Conservation (phyloP, 768 basidiomycete species). For the Chalciporus chontae region DNA sequence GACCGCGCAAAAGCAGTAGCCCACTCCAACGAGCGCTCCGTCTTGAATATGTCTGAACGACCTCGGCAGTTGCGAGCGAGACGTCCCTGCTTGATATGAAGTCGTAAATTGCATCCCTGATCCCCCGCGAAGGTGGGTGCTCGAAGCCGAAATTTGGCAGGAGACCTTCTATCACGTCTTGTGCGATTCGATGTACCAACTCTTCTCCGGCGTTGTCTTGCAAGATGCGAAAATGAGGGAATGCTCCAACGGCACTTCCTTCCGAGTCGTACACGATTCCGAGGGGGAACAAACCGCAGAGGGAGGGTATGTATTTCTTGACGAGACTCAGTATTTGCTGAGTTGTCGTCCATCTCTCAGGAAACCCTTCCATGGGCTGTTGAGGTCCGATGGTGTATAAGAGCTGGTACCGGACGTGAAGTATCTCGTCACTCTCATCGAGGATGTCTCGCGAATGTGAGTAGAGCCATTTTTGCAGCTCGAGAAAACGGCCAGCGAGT, state of each 20-base stretch:
- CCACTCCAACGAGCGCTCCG: constrained; percentile 14
- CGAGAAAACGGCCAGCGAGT: constrained; percentile 20
- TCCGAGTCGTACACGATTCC: constrained; percentile 19
- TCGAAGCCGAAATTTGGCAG: constrained; percentile 19
- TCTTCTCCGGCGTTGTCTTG: constrained; percentile 6
- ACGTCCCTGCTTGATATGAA: constrained; percentile 23
- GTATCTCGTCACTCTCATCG: constrained; percentile 31
- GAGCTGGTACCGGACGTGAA: constrained; percentile 36
- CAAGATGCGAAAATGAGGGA: constrained; percentile 25
- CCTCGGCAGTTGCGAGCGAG: neutral
- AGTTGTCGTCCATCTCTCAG: constrained; percentile 34
- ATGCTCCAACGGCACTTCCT: constrained; percentile 8
- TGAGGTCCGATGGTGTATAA: constrained; percentile 35
- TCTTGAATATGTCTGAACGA: constrained; percentile 8
- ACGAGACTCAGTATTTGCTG: constrained; percentile 31
- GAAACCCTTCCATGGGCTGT: constrained; percentile 26
- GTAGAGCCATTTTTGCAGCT: constrained; percentile 26
- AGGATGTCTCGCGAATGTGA: constrained; percentile 25
- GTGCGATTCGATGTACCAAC: constrained; percentile 11
- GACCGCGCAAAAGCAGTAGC: constrained; percentile 34
- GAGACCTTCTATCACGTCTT: constrained; percentile 11
- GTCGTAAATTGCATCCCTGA: constrained; percentile 10
- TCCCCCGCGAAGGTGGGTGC: neutral
- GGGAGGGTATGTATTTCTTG: constrained; percentile 8
- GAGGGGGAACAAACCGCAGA: constrained; percentile 4